Base-by-base conservation (phyloP, 768 basidiomycete genomes). In the Pleurotus tuoliensis region DNA sequence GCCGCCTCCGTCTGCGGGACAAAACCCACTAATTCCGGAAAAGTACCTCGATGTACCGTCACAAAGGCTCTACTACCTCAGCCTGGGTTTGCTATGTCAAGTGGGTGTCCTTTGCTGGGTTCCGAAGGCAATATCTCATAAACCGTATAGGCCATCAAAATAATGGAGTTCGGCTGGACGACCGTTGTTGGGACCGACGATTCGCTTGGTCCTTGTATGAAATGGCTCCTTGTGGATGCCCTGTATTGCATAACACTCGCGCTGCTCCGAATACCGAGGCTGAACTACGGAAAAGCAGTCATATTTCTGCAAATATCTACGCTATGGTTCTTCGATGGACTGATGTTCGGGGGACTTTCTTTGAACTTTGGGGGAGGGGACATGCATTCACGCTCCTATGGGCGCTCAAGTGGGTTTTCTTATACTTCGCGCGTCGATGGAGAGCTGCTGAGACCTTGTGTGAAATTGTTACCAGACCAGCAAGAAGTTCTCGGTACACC, bases 31-130 rank as follows among this genome's bases (percentile, higher is more conserved):
- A 38, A 84, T 96, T 50, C 82, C 92, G 27, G 87, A 91, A 69
- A 80, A 77, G 56, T 84, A 84, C 65, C 61, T 94, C 27, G 88
- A 90, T 64, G 75, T 85, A 4, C 89, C 90, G 18, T 86, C 90
- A 13, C 90, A 93, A 67, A 79, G 94, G 49, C 79, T 90, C 5
- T 92, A 94, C 64, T 80, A 81, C 60, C 75, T 92, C 44, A 88
- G 91, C 58, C 71, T 93, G 22, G 89, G 87, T 6, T 79, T 86
- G 40, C 75, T 93, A 2, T 76, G 90, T 34, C 92, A 94, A 79
- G 92, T 89, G 60, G 55, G 78, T 11, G 22, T 16, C 18, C 24
- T 47, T 7, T 16, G 22, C 24, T 47, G 16, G 39, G 34, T 22
- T 11, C 8, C 1, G 30, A 3, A 4, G 15, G 25, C 0, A 15